Percentiles rank a stretch among this genome's conserved stretches.
These are phyloP conservation scores for Pleomassaria siparia DNA, from an alignment of 2,329 filamentous ascomycete species.

Conservation along the genomic window DNA sequence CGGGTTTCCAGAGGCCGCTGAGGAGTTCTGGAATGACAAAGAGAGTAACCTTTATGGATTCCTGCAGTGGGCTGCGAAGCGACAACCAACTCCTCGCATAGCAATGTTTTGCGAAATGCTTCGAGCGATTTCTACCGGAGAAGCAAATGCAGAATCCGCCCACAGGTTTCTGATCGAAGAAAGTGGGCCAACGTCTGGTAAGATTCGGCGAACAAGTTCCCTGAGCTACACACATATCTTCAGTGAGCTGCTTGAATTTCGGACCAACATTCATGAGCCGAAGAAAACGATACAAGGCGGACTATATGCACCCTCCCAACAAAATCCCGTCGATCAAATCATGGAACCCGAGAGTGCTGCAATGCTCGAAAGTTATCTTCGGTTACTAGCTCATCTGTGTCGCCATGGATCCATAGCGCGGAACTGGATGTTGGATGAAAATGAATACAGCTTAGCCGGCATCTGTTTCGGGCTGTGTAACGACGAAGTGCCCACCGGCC, in stretches of 20 bases:
- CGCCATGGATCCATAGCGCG: constrained; percentile 72
- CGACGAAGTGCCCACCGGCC: constrained; percentile 71
- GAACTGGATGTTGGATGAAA: constrained; percentile 69
- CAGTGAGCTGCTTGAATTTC: constrained; percentile 83
- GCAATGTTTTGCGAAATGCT: constrained; percentile 97
- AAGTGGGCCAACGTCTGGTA: constrained; percentile 65
- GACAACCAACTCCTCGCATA: constrained; percentile 93
- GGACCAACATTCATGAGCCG: constrained; percentile 74
- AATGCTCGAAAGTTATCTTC: constrained; percentile 93
- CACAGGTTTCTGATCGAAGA: constrained; percentile 92
- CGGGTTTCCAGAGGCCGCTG: constrained; percentile 77
- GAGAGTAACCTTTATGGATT: constrained; percentile 95
- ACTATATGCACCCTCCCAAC: constrained; percentile 46
- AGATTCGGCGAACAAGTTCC: constrained; percentile 78
- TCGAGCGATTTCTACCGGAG: constrained; percentile 79
- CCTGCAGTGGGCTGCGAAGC: constrained; percentile 92
- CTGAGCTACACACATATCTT: constrained; percentile 94
- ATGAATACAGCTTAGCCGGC: constrained; percentile 69
- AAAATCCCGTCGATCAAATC: constrained; percentile 51
- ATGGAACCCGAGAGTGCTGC: constrained; percentile 94
- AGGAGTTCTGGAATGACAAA: constrained; percentile 87
- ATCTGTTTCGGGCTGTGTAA: constrained; percentile 78
- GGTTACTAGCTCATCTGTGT: constrained; percentile 80
- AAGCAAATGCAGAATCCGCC: constrained; percentile 78
- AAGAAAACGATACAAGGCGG: constrained; percentile 63